Evolutionary conservation across 2,329 filamentous ascomycete genomes (phyloP), one percentile per base, ranked within the genome.

Genomic region (Sphaerulina vaccinii): DNA sequence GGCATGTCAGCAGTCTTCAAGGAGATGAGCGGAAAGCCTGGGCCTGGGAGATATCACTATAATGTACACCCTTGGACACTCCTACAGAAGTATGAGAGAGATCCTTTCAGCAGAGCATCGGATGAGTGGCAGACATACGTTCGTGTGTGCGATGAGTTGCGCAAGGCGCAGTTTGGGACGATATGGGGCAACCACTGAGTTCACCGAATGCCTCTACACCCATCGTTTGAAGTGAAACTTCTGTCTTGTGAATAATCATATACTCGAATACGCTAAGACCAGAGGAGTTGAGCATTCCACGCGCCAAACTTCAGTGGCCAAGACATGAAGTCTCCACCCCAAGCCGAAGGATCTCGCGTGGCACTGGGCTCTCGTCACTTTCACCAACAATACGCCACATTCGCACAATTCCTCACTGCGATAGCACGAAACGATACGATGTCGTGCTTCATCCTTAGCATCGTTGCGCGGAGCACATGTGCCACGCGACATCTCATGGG

Each of bases 291-390:
- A n/a, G n/a, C n/a, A n/a, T n/a, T n/a, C n/a, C n/a, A n/a, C n/a
- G n/a, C n/a, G n/a, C n/a, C n/a, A n/a, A n/a, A n/a, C n/a, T n/a
- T n/a, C n/a, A n/a, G n/a, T n/a, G n/a, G n/a, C 44, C 44, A 29
- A 47, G 43, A 46, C 43, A 8, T 29, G 5, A 18, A 8, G 32
- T 35, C 44, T 47, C 44, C 44, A 47, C 44, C 33, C 42, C 42
- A 45, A 45, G 42, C 33, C 42, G 23, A 35, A 46, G 43, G 43
- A 46, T 46, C 43, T 46, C 43, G 21, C 43, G 43, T 32, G 32
- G 44, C 40, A 35, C 44, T 37, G 29, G 44, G 44, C 44, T 18
- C 16, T 38, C 44, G 44, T 47, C 44, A 47, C 44, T 38, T 29
- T 16, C 11, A 38, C 44, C 44, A 38, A 47, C 44, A n/a, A 47